phyloP scores from a whole-genome alignment of 2,329 filamentous ascomycete species.

The Trichoderma brevicompactum region DNA sequence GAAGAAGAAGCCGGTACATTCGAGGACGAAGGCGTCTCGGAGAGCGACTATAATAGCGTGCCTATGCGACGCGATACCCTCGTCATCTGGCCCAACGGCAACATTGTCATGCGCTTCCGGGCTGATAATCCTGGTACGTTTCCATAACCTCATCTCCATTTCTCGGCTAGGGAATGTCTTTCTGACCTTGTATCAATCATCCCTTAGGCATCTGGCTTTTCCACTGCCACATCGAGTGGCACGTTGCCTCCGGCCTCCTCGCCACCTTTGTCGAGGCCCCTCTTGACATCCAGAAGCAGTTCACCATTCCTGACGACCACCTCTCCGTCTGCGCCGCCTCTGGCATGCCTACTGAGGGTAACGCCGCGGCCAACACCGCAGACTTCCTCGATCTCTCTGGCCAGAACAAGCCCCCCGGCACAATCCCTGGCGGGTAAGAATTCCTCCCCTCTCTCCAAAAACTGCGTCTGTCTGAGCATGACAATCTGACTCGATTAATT shows the following conservation, averaged over 20 bases:
- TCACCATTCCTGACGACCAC: slow-evolving; percentile 64
- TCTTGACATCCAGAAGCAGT: slow-evolving; percentile 61
- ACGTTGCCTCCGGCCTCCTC: slow-evolving; percentile 68
- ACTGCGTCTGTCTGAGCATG: too few species aligned
- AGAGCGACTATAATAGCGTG: slow-evolving; percentile 53
- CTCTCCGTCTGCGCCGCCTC: slow-evolving; percentile 60
- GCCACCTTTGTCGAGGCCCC: slow-evolving; percentile 69
- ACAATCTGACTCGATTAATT: neutral
- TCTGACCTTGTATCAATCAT: neutral
- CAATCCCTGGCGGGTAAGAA: slow-evolving; percentile 64
- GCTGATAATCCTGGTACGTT: slow-evolving; percentile 65
- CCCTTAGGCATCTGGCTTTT: slow-evolving; percentile 67
- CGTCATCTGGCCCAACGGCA: slow-evolving; percentile 66
- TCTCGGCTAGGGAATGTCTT: neutral
- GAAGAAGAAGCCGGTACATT: slow-evolving; percentile 62
- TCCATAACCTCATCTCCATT: slow-evolving; percentile 26
- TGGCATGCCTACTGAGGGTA: slow-evolving; percentile 61
- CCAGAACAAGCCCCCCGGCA: slow-evolving; percentile 58
- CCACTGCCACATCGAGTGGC: slow-evolving; percentile 84
- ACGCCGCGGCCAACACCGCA: slow-evolving; percentile 73
- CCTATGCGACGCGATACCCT: slow-evolving; percentile 73
- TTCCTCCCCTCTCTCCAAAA: neutral
- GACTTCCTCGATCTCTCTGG: slow-evolving; percentile 67
- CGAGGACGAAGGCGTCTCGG: slow-evolving; percentile 49
- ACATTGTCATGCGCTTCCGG: slow-evolving; percentile 69